Evolutionary conservation across 371 early-diverging fungal genomes (phyloP), one percentile per base, ranked within the genome.

Genomic region (Blakeslea trispora): DNA sequence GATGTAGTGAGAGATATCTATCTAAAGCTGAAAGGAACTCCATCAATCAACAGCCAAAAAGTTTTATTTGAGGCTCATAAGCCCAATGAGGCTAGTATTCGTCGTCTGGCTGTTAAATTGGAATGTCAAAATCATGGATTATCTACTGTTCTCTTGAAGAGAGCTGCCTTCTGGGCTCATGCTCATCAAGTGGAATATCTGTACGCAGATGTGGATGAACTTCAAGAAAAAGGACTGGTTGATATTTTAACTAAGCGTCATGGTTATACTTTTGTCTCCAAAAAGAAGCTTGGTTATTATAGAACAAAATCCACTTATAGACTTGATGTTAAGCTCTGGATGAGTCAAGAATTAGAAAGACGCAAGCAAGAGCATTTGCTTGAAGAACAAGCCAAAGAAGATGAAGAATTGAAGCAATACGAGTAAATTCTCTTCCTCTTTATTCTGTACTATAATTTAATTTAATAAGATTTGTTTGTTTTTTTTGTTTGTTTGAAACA

Each of bases 121-220:
- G 74, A 79, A 35, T 71, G 70, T 58, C 80, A 79, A 51, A 53
- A 55, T n/a, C 66, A 76, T 55, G 80, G 80, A 1, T 54, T 79
- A 15, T 76, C 80, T 8, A 76, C 76, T 0, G 67, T 74, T 1
- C 48, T 79, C 39, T 41, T 79, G 23, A 75, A 74, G 50, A 67
- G 80, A n/a, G 80, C 70, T 17, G 71, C 69, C 14, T 72, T 75
- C 22, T 76, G 76, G 76, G 76, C 76, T n/a, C 74, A 76, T 39
- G 53, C 70, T 4, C 72, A 74, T 23, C 62, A 70, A 34, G 61
- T 76, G 8, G 80, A 79, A 18, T 72, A 74, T 45, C 64, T 79
- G 18, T 74, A 71, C 61, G 80, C 80, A 15, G 76, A 76, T 21
- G 68, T 69, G 7, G 68, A 79, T 43, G 76, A 79, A 50, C 45